Conservation (phyloP, 140 eudicot genomes). For the Senecio squalidus region DNA sequence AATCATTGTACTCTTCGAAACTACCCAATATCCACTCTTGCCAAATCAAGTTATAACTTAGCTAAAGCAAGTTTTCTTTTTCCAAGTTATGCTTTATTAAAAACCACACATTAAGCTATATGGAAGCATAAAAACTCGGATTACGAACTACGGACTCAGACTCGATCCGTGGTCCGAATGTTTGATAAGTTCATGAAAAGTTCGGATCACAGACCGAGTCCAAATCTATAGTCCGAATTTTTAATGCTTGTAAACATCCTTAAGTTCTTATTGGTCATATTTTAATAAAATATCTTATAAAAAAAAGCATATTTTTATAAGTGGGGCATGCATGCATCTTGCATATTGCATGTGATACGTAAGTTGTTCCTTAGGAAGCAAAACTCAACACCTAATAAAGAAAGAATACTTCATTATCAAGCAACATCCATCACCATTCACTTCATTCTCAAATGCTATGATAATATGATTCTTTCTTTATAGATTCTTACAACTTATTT, state of each 20-base stretch:
- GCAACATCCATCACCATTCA: slow-evolving; percentile 37
- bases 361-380: slow-evolving; percentile 30
- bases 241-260: background rate
- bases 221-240: no score
- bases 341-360: slow-evolving; percentile 24
- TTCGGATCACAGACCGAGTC: no score
- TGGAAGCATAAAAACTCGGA: no score
- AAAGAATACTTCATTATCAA: slow-evolving; percentile 35
- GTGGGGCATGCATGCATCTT: slow-evolving; percentile 33
- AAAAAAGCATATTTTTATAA: slow-evolving; percentile 5
- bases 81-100: no score
- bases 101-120: no score
- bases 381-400: slow-evolving; percentile 12
- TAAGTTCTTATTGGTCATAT: background rate
- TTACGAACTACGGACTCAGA: no score
- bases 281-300: background rate
- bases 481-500: slow-evolving; percentile 17
- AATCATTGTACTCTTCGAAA: background rate
- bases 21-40: background rate
- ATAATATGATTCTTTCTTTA: slow-evolving; percentile 32
- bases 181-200: no score
- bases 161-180: no score
- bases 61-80: no score
- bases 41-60: background rate
- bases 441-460: slow-evolving; percentile 25